These are phyloP conservation scores for Microsporum canis DNA, from an alignment of 2,329 filamentous ascomycete genomes.

Conservation along the genomic window DNA sequence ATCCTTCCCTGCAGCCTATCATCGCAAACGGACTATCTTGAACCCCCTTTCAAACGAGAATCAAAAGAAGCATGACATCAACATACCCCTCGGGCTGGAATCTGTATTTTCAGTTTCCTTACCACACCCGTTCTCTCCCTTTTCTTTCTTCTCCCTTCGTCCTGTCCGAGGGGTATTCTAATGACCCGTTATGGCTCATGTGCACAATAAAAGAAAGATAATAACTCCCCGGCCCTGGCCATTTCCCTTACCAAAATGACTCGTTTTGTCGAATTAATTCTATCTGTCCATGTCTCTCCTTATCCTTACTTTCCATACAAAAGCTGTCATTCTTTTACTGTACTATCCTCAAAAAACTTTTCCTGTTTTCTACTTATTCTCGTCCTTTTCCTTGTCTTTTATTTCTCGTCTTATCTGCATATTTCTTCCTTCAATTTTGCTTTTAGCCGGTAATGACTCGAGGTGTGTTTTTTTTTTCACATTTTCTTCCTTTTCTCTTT, in stretches of 20 bases:
- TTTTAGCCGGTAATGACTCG: slow-evolving; percentile 4
- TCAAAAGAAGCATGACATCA: neutral
- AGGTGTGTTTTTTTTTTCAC: neutral
- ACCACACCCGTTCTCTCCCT: neutral
- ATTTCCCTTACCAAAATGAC: neutral
- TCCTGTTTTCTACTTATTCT: neutral
- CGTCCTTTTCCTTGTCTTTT: neutral
- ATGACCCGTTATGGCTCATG: slow-evolving; percentile 4
- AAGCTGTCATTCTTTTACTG: neutral
- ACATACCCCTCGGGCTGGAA: neutral
- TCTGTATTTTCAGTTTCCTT: neutral
- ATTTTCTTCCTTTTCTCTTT: neutral
- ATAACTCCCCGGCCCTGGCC: neutral
- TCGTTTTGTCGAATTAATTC: neutral
- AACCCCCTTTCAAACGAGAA: neutral
- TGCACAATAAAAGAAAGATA: slow-evolving; percentile 2
- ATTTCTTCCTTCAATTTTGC: neutral
- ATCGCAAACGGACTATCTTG: neutral
- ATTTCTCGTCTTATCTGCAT: neutral
- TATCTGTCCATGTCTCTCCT: slow-evolving; percentile 1
- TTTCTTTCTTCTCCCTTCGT: neutral
- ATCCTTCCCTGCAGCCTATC: slow-evolving; percentile 17
- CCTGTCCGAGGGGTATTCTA: neutral
- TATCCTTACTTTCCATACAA: neutral
- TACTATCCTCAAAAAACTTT: neutral